phyloP scores from a whole-genome alignment of 2,329 filamentous ascomycete genomes.

The Blastomyces silverae region DNA sequence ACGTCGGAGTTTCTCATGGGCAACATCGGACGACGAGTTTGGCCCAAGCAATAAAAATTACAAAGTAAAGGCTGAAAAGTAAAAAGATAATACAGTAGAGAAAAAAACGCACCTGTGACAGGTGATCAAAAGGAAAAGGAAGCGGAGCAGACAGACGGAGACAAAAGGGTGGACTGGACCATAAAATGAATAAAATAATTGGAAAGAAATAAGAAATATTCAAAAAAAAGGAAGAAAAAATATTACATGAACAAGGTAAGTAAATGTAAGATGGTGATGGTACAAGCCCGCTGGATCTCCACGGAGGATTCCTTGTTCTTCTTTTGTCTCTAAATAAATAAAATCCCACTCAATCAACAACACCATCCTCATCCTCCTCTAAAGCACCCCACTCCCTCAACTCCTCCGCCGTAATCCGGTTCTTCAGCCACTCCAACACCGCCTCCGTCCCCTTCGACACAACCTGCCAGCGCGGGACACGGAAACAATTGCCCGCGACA shows the following conservation, averaged over 20 bases:
- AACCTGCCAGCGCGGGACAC: constrained; percentile 76
- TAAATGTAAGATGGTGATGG: neutral
- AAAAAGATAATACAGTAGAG: neutral
- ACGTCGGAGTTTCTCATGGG: neutral
- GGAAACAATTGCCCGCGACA: constrained; percentile 77
- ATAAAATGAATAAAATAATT: neutral
- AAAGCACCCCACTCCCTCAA: constrained; percentile 37
- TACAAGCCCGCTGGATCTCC: neutral
- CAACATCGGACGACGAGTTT: neutral
- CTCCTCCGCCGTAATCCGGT: constrained; percentile 57
- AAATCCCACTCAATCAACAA: neutral
- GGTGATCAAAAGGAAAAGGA: neutral
- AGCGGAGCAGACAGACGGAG: neutral
- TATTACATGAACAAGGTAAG: neutral
- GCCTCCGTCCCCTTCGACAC: constrained; percentile 83
- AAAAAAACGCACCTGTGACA: too few relatives aligned
- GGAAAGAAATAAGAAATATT: neutral
- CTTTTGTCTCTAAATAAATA: neutral
- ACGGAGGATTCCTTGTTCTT: neutral
- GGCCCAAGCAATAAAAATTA: neutral
- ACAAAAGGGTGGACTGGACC: neutral
- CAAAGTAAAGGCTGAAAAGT: neutral
- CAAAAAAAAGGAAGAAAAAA: neutral
- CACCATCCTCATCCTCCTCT: constrained; percentile 19
- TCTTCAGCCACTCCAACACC: constrained; percentile 71